phyloP scores from a whole-genome alignment of 2,329 filamentous ascomycete genomes.

The Ophiosphaerella narmari region DNA sequence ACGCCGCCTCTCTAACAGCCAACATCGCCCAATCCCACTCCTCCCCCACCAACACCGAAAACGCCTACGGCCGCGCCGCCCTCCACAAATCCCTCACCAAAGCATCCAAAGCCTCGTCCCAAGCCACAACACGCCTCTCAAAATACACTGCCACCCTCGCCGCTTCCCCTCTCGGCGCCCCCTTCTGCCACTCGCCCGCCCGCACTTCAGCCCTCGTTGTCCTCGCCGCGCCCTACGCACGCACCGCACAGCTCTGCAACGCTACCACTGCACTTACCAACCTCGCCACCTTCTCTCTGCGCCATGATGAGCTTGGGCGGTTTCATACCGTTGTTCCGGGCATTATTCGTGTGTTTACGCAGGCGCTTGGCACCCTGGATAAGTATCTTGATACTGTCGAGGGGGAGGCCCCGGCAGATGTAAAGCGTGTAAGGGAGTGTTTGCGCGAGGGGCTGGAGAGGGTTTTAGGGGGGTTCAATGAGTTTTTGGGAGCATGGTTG shows the following conservation, averaged over 20 bases:
- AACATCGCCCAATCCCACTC: conserved; percentile 51
- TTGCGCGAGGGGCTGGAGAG: conserved; percentile 68
- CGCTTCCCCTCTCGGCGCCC: conserved; percentile 61
- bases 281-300: conserved; percentile 73
- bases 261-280: conserved; percentile 71
- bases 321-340: conserved; percentile 80
- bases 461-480: conserved; percentile 73
- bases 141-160: conserved; percentile 35
- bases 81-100: conserved; percentile 40
- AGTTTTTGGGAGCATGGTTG: conserved; percentile 75
- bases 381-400: no score
- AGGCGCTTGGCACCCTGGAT: conserved; percentile 56
- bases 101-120: conserved; percentile 34
- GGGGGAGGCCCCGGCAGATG: conserved; percentile 25
- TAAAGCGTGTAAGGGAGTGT: conserved; percentile 70
- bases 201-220: conserved; percentile 69
- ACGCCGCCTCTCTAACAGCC: conserved; percentile 39
- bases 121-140: conserved; percentile 30
- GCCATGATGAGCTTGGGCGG: conserved; percentile 82
- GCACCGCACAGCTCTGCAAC: conserved; percentile 48
- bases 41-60: conserved; percentile 37
- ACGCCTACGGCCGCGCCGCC: conserved; percentile 42
- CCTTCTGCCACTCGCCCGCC: conserved; percentile 73
- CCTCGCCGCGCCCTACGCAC: conserved; percentile 74
- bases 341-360: conserved; percentile 74